Percentiles rank a stretch among this genome's conserved stretches.
Evolutionary conservation across 2,329 filamentous ascomycete species (phyloP).

Genomic region (Nemania serpens): DNA sequence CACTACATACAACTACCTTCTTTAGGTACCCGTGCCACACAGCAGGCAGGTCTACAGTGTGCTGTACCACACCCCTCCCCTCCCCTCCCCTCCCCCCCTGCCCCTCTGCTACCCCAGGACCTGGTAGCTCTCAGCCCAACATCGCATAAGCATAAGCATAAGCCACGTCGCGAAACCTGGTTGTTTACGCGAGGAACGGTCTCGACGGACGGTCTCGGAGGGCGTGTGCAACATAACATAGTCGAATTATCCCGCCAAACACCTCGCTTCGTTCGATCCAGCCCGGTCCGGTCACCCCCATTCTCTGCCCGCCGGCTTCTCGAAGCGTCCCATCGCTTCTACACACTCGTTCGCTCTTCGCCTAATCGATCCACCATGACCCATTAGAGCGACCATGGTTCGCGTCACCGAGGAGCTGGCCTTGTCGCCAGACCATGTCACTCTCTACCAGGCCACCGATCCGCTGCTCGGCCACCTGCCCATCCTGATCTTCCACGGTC

Average conservation of each 20-base stretch:
- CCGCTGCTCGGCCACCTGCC: constrained; percentile 79
- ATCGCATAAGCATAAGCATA: constrained; percentile 10
- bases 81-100: neutral
- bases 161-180: constrained; percentile 28
- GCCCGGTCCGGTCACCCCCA: neutral
- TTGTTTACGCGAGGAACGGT: constrained; percentile 29
- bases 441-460: constrained; percentile 88
- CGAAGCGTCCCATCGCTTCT: constrained; percentile 18
- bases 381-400: constrained; percentile 70
- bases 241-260: neutral
- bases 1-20: neutral
- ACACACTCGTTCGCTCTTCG: constrained; percentile 27
- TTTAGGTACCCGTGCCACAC: no score
- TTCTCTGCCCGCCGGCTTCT: constrained; percentile 13
- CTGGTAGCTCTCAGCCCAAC: constrained; percentile 12
- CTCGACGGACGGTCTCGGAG: constrained; percentile 15
- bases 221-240: constrained; percentile 17
- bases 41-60: no score
- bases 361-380: constrained; percentile 44
- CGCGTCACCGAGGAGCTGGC: constrained; percentile 77
- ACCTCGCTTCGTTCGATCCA: constrained; percentile 2
- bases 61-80: no score
- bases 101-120: neutral
- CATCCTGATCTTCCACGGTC: constrained; percentile 88
- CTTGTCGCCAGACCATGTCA: constrained; percentile 79